Conservation (phyloP, 257 asterid species). For the Jaltomata sinuosa region DNA sequence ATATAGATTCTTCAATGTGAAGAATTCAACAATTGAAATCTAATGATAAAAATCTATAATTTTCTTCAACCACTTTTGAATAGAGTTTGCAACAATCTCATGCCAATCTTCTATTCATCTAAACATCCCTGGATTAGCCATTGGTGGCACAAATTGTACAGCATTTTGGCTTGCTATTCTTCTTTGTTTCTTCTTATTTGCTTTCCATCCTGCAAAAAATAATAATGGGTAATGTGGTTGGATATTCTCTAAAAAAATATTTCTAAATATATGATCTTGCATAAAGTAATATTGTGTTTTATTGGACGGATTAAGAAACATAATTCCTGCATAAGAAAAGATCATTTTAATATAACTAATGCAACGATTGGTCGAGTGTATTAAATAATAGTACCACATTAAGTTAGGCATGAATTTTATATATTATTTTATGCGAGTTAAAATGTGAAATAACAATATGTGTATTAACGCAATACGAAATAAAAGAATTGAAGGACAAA, state of each 20-base stretch:
- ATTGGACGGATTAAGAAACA: background rate
- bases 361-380: background rate
- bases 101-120: background rate
- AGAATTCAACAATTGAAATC: background rate
- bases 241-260: background rate
- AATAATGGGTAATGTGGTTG: background rate
- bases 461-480: background rate
- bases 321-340: background rate
- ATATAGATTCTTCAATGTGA: background rate
- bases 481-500: background rate
- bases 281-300: background rate
- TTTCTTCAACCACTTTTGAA: background rate
- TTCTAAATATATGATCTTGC: background rate
- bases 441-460: background rate
- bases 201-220: conserved; percentile 8
- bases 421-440: background rate
- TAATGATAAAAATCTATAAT: background rate
- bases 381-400: background rate
- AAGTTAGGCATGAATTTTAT: background rate
- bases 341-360: background rate
- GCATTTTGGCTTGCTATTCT: background rate
- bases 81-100: background rate
- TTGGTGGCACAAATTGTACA: background rate
- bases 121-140: conserved; percentile 3
- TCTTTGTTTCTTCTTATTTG: conserved; percentile 2